phyloP scores from a whole-genome alignment of 2,329 filamentous ascomycete species.

The Lojkania enalia region DNA sequence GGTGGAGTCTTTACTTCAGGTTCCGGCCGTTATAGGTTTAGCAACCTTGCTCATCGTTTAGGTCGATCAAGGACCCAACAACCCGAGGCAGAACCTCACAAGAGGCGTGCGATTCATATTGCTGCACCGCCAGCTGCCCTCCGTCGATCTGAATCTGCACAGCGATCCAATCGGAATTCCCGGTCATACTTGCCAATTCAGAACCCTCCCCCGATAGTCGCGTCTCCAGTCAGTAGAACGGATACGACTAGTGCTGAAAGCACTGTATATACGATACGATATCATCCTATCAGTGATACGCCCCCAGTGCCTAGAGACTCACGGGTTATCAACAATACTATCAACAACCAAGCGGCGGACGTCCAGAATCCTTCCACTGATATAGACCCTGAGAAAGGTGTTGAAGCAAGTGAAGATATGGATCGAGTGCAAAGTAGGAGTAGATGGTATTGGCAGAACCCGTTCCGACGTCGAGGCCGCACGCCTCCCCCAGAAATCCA shows the following conservation, averaged over 20 bases:
- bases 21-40: slow-evolving; percentile 27
- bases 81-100: slow-evolving; percentile 31
- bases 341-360: not conserved
- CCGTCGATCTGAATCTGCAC: slow-evolving; percentile 32
- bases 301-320: slow-evolving; percentile 20
- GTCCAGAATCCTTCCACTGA: slow-evolving; percentile 14
- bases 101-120: slow-evolving; percentile 38
- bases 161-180: slow-evolving; percentile 27
- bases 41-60: slow-evolving; percentile 31
- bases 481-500: slow-evolving; percentile 64
- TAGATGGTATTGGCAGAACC: slow-evolving; percentile 57
- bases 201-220: slow-evolving; percentile 48
- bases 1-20: slow-evolving; percentile 31
- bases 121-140: slow-evolving; percentile 36
- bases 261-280: slow-evolving; percentile 66
- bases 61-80: slow-evolving; percentile 33
- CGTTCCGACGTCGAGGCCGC: slow-evolving; percentile 61
- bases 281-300: slow-evolving; percentile 58
- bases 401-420: slow-evolving; percentile 17
- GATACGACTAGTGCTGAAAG: slow-evolving; percentile 66
- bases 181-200: slow-evolving; percentile 36
- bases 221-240: slow-evolving; percentile 62
- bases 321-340: not conserved
- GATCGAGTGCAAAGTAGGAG: slow-evolving; percentile 20
- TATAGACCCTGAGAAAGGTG: slow-evolving; percentile 39